phyloP scores from a whole-genome alignment of 257 asterid genomes.

The Scutellaria galericulata region DNA sequence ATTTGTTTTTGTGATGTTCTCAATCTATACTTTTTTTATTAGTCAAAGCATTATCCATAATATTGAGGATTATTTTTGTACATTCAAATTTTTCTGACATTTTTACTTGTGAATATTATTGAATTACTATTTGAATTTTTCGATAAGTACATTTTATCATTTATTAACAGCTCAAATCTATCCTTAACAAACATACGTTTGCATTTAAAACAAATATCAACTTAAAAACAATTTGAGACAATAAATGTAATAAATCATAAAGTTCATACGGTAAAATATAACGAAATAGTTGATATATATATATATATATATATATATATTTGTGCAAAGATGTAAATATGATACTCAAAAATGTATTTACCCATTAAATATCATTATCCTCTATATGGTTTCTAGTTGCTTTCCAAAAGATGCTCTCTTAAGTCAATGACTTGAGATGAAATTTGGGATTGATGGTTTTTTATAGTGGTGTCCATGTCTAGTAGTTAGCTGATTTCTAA shows the following conservation, averaged over 20 bases:
- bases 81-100: background rate
- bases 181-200: too few species aligned
- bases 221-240: too few species aligned
- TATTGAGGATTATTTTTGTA: background rate
- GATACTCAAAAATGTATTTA: background rate
- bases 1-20: background rate
- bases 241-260: too few species aligned
- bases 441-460: slow-evolving; percentile 15
- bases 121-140: background rate
- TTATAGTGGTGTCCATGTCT: slow-evolving; percentile 39
- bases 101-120: background rate
- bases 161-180: too few species aligned
- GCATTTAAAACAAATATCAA: too few species aligned
- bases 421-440: background rate
- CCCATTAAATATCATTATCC: background rate
- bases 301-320: too few species aligned
- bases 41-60: slow-evolving; percentile 6
- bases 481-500: background rate
- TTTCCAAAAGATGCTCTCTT: slow-evolving; percentile 4
- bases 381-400: background rate
- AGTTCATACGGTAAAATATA: too few species aligned
- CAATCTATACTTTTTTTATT: background rate
- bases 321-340: background rate
- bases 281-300: too few species aligned
- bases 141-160: too few species aligned